phyloP scores from a whole-genome alignment of 768 basidiomycete species.

The Pleurotus sapidus region DNA sequence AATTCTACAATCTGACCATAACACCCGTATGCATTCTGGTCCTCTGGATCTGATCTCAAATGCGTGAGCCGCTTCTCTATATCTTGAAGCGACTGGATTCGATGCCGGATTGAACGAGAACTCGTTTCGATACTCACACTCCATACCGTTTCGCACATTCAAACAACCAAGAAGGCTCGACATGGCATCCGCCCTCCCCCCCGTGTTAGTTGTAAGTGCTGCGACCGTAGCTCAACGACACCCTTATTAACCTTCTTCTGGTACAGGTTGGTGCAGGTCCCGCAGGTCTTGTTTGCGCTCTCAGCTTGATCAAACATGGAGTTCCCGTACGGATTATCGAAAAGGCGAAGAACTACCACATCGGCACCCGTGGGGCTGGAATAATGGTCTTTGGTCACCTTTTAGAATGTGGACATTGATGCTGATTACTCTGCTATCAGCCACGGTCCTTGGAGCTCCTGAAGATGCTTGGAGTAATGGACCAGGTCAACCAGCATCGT shows the following conservation, averaged over 20 bases:
- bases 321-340: constrained; percentile 36
- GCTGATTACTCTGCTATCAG: constrained; percentile 4
- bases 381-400: constrained; percentile 8
- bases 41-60: too few species aligned
- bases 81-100: too few species aligned
- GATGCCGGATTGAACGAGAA: too few species aligned
- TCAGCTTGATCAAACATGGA: constrained; percentile 19
- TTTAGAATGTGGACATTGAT: neutral
- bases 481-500: constrained; percentile 7
- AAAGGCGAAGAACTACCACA: constrained; percentile 17
- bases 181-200: neutral
- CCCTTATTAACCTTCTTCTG: too few species aligned
- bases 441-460: constrained; percentile 23
- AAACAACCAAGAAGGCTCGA: too few species aligned
- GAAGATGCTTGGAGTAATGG: constrained; percentile 18
- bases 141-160: too few species aligned
- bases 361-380: constrained; percentile 15
- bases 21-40: too few species aligned
- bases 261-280: constrained; percentile 6
- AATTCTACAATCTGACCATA: too few species aligned
- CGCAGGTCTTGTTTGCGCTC: constrained; percentile 10
- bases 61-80: too few species aligned
- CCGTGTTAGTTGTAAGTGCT: neutral
- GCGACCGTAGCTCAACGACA: neutral
- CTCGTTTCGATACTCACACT: too few species aligned